Base-by-base conservation (phyloP, 2,329 filamentous ascomycete species). In the Claviceps maximensis region DNA sequence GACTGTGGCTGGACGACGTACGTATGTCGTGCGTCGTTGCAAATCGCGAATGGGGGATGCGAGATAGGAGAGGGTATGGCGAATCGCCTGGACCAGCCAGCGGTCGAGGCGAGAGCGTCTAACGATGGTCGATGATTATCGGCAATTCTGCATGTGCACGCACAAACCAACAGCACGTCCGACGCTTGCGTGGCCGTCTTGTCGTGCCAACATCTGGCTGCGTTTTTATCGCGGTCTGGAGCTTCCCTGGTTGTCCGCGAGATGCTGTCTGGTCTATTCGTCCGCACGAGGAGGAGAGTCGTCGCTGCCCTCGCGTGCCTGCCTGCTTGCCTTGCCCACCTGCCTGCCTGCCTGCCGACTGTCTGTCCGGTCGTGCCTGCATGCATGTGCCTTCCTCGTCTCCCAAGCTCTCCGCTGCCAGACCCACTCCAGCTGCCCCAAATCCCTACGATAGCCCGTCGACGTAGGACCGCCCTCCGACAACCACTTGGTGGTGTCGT, bases 401-500 rank as follows among this genome's bases (percentile, higher is more conserved):
- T 38, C 33, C 33, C n/a, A n/a, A n/a, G n/a, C n/a, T n/a, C n/a
- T 10, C 31, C 12, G 31, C 31, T 10, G 12, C 31, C 31, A 33
- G 33, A 17, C 33, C 33, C 33, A 38, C 33, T 38, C 13, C 15
- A 17, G 15, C 33, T 38, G 7, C 33, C 5, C 15, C 33, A 38
- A 38, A 15, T 38, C 15, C 33, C 13, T 1, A 17, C 33, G 33
- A n/a, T 6, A 38, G 49, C 41, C 38, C 52, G 33, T 25, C 41
- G 48, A 29, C 19, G 40, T 10, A 41, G 33, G 47, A 48, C 41
- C 47, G 47, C 42, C 40, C 25, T 21, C 31, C 47, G 13, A 45
- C 47, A 33, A 47, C 52, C 23, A 50, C 48, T n/a, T 40, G 15
- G 29, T 38, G 33, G 29, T 38, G 33, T 47, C 50, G 50, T 52